A percentile compares a stretch with the other conserved stretches of the same genome.
phyloP scores from a whole-genome alignment of 2,329 filamentous ascomycete genomes.

The Berkeleyomyces rouxiae region DNA sequence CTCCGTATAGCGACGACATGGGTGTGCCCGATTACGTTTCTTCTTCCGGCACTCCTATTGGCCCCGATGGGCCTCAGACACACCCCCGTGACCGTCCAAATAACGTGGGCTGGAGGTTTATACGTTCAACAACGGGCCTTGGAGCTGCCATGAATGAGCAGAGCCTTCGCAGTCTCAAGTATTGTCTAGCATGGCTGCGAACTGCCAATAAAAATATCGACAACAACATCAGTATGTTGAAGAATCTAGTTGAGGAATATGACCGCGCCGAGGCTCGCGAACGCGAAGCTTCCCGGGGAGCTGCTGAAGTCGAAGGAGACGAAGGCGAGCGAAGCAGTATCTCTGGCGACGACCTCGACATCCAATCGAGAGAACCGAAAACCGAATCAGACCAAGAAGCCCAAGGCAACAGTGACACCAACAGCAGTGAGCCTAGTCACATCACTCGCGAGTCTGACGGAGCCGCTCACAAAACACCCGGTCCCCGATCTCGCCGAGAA shows the following conservation, averaged over 20 bases:
- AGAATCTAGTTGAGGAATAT: slow-evolving; percentile 63
- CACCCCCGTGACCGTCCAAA: not conserved
- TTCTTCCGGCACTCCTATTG: slow-evolving; percentile 19
- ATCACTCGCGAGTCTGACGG: not conserved
- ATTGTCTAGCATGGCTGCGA: slow-evolving; percentile 64
- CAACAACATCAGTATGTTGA: slow-evolving; percentile 56
- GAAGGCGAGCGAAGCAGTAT: slow-evolving; percentile 7
- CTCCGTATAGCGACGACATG: slow-evolving; percentile 5
- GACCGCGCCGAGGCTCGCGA: slow-evolving; percentile 34
- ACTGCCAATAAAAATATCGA: slow-evolving; percentile 71
- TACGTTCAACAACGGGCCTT: slow-evolving; percentile 80
- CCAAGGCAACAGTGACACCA: too few relatives aligned
- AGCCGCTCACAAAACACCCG: not conserved
- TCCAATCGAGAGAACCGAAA: slow-evolving; percentile 19
- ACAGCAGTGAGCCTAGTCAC: not conserved
- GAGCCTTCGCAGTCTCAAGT: slow-evolving; percentile 67
- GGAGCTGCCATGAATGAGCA: slow-evolving; percentile 85
- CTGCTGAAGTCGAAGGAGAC: slow-evolving; percentile 3
- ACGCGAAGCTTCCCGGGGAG: slow-evolving; percentile 6
- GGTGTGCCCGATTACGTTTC: slow-evolving; percentile 7
- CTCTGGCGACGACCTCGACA: slow-evolving; percentile 8
- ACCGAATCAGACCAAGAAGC: slow-evolving; percentile 14
- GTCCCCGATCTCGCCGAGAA: slow-evolving; percentile 19
- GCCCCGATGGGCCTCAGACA: slow-evolving; percentile 17
- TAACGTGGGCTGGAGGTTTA: slow-evolving; percentile 36